Percentiles rank a stretch among this genome's conserved stretches.
Evolutionary conservation across 768 basidiomycete genomes (phyloP).

Genomic region (Termitomyces titanicus): DNA sequence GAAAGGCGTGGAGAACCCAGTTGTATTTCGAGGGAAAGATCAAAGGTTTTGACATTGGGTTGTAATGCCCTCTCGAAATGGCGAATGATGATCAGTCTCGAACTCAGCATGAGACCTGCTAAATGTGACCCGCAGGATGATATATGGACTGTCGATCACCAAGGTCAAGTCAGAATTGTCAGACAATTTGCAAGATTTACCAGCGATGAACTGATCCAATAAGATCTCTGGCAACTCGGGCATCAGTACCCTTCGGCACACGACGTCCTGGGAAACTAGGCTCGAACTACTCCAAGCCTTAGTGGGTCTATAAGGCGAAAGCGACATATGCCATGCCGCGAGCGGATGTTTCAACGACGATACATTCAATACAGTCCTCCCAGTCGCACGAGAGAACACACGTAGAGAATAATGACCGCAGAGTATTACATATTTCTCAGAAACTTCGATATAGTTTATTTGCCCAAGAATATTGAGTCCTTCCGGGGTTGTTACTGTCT

Average conservation of each 20-base stretch:
- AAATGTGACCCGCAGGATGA: conserved; percentile 49
- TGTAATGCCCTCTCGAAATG: conserved; percentile 36
- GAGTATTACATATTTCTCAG: conserved; percentile 53
- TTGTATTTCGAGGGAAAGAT: conserved; percentile 35
- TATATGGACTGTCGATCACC: conserved; percentile 31
- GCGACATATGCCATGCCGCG: conserved; percentile 31
- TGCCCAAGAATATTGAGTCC: conserved; percentile 24
- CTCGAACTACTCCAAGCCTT: neutral
- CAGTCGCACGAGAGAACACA: conserved; percentile 49
- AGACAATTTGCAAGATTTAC: conserved; percentile 21
- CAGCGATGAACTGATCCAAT: conserved; percentile 45
- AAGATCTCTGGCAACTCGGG: conserved; percentile 3
- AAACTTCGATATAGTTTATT: conserved; percentile 67
- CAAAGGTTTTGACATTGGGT: conserved; percentile 23
- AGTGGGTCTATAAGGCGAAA: conserved; percentile 11
- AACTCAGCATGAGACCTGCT: conserved; percentile 33
- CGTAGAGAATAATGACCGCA: conserved; percentile 47
- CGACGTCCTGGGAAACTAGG: conserved; percentile 6
- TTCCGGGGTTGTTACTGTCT: neutral
- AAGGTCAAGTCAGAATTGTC: neutral
- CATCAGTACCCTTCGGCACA: neutral
- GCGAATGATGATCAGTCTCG: conserved; percentile 38
- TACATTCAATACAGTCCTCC: conserved; percentile 40
- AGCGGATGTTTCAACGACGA: conserved; percentile 31
- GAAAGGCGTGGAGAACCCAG: conserved; percentile 33